Evolutionary conservation across 352 stramenopile species (phyloP), one percentile per base, ranked within the genome.

Genomic region (Phytophthora colocasiae): DNA sequence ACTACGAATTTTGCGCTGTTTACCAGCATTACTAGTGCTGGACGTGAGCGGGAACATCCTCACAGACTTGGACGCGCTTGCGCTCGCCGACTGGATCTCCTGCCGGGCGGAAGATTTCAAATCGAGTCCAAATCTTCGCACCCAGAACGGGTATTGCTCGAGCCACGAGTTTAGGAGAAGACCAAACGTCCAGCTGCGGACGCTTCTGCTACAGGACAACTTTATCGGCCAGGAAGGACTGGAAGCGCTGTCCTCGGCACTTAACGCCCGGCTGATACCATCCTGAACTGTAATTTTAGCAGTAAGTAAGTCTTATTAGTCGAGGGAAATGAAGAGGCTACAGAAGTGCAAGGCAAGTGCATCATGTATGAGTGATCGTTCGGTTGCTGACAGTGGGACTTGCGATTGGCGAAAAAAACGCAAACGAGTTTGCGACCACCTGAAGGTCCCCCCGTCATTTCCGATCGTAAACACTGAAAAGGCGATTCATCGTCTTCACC

Each of bases 1-100:
- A 10, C 59, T 80, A 19, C 43, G 56, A 6, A 58, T 66, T 27
- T 47, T 90, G 29, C 60, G 29, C 4, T 53, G 52, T 43, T 46
- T 72, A 48, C 70, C 55, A 17, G 29, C 26, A 10, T 69, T 89
- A 1, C 63, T 54, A 5, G 52, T 58, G 14, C 58, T 91, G 31
- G 71, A 78, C 15, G 57, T 91, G 47, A 71, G 69, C 17, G 63
- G 74, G 43, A 91, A 91, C 41, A 89, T 91, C 44, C 56, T 91
- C 39, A 89, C 80, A 0, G 80, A 89, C 60, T 49, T 74, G 11
- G 80, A 87, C 50, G 75, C 69, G 1, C 46, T 75, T n/a, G 66
- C 70, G 11, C 36, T 78, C 15, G 70, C 57, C 4, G 60, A 78
- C 22, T 75, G 45, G 66, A 69, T 63, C n/a, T 55, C 24, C 2